Percentiles rank a stretch among this genome's conserved stretches.
These are phyloP conservation scores for Creolimax fragrantissima DNA, from an alignment of 78 protist species.

Conservation along the genomic window DNA sequence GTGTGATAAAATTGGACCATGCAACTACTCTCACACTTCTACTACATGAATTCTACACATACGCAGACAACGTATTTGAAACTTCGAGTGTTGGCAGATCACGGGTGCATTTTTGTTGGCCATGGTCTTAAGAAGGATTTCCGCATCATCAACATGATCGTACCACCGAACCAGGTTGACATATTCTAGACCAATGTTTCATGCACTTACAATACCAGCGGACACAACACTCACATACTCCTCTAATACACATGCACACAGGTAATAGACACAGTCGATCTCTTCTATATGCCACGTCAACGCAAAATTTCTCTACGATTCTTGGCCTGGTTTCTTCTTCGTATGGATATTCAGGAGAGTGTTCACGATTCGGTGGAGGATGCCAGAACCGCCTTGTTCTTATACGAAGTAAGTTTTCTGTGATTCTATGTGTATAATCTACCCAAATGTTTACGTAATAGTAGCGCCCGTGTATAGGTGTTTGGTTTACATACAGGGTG, in stretches of 20 bases:
- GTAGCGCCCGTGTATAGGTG: no score
- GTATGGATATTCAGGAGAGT: slow-evolving; percentile 61
- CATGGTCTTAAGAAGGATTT: slow-evolving; percentile 79
- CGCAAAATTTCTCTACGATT: slow-evolving; percentile 62
- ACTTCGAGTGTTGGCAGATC: slow-evolving; percentile 59
- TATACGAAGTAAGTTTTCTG: slow-evolving; percentile 46
- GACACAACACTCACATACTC: no score
- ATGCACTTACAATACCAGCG: no score
- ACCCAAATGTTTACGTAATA: no score
- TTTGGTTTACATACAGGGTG: no score
- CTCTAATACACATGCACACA: no score
- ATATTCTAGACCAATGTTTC: background rate
- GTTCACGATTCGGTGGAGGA: slow-evolving; percentile 75
- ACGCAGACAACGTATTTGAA: slow-evolving; percentile 50
- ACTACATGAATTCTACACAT: no score
- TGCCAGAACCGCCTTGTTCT: slow-evolving; percentile 61
- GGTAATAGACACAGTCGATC: slow-evolving; percentile 77
- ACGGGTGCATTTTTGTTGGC: slow-evolving; percentile 67
- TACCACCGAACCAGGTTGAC: background rate
- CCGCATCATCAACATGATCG: slow-evolving; percentile 48
- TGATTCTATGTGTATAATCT: no score
- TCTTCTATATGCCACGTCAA: slow-evolving; percentile 59
- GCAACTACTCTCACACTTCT: no score
- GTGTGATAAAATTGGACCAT: no score
- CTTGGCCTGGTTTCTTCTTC: slow-evolving; percentile 51